Percentiles rank a stretch among this genome's conserved stretches.
Conservation (phyloP, 768 basidiomycete species). For the Amyloporia xantha region DNA sequence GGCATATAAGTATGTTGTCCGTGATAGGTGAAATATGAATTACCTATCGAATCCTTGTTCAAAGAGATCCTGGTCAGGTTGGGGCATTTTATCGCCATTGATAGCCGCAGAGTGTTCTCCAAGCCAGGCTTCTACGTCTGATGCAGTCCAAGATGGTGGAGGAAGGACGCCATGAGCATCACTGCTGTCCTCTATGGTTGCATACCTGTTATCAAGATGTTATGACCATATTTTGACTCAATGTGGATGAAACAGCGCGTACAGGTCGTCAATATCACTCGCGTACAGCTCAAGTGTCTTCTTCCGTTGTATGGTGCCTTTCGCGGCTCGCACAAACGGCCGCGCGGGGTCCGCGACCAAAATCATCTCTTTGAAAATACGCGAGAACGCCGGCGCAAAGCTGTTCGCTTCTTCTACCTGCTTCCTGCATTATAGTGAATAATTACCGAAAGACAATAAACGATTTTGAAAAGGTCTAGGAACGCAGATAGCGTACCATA, state of each 20-base stretch:
- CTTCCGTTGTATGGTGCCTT: constrained; percentile 40
- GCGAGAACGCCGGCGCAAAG: constrained; percentile 19
- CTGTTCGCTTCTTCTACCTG: constrained; percentile 22
- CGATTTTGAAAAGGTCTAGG: constrained; percentile 29
- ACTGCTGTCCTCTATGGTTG: constrained; percentile 9
- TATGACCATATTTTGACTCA: no score
- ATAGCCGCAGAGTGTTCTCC: constrained; percentile 8
- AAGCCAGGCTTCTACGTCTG: constrained; percentile 10
- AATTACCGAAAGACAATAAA: no score
- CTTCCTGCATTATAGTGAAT: constrained; percentile 23
- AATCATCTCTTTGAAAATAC: constrained; percentile 47
- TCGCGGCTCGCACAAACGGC: constrained; percentile 39
- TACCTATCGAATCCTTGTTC: constrained; percentile 35
- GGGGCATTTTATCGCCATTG: constrained; percentile 11
- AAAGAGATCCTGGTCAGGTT: constrained; percentile 33
- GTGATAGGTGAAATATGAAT: neutral
- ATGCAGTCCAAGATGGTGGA: constrained; percentile 8
- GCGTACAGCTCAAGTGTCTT: constrained; percentile 33
- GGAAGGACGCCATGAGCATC: constrained; percentile 7
- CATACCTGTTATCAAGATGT: constrained; percentile 8
- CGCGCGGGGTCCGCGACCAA: constrained; percentile 34
- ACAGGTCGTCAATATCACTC: constrained; percentile 42
- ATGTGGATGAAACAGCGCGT: no score
- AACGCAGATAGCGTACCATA: constrained; percentile 26
- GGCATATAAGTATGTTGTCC: no score